These are phyloP conservation scores for Metarhizium robertsii DNA, from an alignment of 2,329 filamentous ascomycete species.

Conservation along the genomic window DNA sequence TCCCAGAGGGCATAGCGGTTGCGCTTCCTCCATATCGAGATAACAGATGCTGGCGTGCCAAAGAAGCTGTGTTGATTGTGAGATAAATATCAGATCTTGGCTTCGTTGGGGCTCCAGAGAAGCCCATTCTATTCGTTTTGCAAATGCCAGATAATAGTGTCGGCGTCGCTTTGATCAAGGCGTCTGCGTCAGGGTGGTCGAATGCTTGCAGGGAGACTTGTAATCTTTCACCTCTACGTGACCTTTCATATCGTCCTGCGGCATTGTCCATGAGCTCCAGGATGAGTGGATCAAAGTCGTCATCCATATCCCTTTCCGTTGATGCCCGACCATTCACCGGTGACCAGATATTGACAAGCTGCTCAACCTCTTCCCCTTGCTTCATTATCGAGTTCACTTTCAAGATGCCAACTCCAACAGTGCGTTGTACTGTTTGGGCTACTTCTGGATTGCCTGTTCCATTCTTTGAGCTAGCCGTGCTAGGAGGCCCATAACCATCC, in stretches of 20 bases:
- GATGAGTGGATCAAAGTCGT: slow-evolving; percentile 67
- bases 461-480: slow-evolving; percentile 44
- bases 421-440: slow-evolving; percentile 35
- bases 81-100: slow-evolving; percentile 91
- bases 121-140: slow-evolving; percentile 83
- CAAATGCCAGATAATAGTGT: slow-evolving; percentile 75
- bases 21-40: slow-evolving; percentile 65
- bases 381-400: slow-evolving; percentile 69
- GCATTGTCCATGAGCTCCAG: slow-evolving; percentile 63
- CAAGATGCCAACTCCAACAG: slow-evolving; percentile 67
- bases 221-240: slow-evolving; percentile 62
- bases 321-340: slow-evolving; percentile 41
- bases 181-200: slow-evolving; percentile 65
- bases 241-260: slow-evolving; percentile 66
- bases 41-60: slow-evolving; percentile 66
- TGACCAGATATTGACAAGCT: slow-evolving; percentile 70
- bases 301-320: slow-evolving; percentile 47
- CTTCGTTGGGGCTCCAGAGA: slow-evolving; percentile 83
- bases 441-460: slow-evolving; percentile 12
- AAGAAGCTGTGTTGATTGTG: slow-evolving; percentile 68
- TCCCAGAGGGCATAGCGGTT: slow-evolving; percentile 52
- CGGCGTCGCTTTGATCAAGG: slow-evolving; percentile 75
- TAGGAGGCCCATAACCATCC: slow-evolving; percentile 38
- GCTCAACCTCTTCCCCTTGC: slow-evolving; percentile 62
- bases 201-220: slow-evolving; percentile 76